These are phyloP conservation scores for Leccinum incarnatum DNA, from an alignment of 768 basidiomycete species.

Conservation along the genomic window DNA sequence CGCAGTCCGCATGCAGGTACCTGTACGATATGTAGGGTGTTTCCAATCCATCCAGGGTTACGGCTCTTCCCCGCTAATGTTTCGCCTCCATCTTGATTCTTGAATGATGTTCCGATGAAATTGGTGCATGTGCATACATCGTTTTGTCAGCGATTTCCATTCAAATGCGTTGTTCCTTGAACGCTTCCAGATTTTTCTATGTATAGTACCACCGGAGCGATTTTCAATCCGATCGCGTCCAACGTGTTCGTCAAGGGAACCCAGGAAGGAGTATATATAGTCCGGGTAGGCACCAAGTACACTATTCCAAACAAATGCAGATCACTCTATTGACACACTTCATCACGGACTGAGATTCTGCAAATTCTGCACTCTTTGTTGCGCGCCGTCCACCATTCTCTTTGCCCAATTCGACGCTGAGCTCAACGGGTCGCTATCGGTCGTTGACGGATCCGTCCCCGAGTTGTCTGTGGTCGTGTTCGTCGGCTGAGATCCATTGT, in stretches of 20 bases:
- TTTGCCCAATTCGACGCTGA: constrained; percentile 18
- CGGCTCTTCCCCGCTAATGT: neutral
- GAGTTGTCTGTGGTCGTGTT: too few relatives aligned
- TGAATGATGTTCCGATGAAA: neutral
- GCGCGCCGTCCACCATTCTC: constrained; percentile 7
- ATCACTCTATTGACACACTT: neutral
- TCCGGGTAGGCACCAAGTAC: neutral
- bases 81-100: neutral
- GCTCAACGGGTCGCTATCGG: neutral
- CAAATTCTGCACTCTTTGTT: constrained; percentile 15
- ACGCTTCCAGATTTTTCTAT: neutral
- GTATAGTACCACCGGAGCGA: neutral
- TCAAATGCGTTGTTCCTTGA: too few relatives aligned
- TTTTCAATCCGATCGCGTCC: neutral
- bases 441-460: neutral
- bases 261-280: neutral
- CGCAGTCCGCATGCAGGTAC: neutral
- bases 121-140: neutral
- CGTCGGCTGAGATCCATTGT: neutral
- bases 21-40: neutral
- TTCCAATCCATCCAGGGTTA: neutral
- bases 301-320: neutral
- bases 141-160: neutral
- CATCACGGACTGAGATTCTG: constrained; percentile 2
- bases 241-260: neutral